phyloP scores from a whole-genome alignment of 352 stramenopile genomes.

The Peronospora belbahrii region DNA sequence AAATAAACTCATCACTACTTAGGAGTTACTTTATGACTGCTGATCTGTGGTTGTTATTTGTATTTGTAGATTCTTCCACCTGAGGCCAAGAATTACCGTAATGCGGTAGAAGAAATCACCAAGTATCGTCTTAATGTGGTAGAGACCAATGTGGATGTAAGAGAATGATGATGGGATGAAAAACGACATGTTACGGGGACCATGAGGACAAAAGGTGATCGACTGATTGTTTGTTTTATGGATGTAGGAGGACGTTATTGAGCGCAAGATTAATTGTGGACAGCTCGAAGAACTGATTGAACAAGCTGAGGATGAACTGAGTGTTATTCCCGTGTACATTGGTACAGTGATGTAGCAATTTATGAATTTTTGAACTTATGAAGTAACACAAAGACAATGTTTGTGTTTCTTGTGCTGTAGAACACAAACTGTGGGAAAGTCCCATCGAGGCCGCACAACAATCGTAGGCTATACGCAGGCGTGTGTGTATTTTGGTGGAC shows the following conservation, averaged over 20 bases:
- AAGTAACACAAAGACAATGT: neutral
- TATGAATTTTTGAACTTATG: neutral
- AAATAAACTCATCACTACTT: neutral
- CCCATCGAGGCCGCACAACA: constrained; percentile 39
- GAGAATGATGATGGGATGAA: constrained; percentile 4
- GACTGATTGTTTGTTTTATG: neutral
- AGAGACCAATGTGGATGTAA: constrained; percentile 62
- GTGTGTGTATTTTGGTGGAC: neutral
- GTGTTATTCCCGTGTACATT: constrained; percentile 78
- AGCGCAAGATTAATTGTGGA: constrained; percentile 82
- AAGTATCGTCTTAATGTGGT: constrained; percentile 78
- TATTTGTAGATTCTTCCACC: constrained; percentile 47
- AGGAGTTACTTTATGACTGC: neutral
- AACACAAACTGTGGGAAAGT: constrained; percentile 84
- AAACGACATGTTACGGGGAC: constrained; percentile 4
- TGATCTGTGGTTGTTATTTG: too few species aligned
- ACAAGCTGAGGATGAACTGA: constrained; percentile 81
- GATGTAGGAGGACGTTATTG: constrained; percentile 65
- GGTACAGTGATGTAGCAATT: constrained; percentile 28
- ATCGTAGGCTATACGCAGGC: neutral
- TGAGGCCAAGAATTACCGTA: constrained; percentile 65
- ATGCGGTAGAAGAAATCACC: constrained; percentile 78
- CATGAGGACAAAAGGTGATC: neutral
- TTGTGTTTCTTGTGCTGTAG: constrained; percentile 18
- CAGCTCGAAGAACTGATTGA: constrained; percentile 86